Evolutionary conservation across 139 green algal species (phyloP).

Genomic region (Chlorella sp.): DNA sequence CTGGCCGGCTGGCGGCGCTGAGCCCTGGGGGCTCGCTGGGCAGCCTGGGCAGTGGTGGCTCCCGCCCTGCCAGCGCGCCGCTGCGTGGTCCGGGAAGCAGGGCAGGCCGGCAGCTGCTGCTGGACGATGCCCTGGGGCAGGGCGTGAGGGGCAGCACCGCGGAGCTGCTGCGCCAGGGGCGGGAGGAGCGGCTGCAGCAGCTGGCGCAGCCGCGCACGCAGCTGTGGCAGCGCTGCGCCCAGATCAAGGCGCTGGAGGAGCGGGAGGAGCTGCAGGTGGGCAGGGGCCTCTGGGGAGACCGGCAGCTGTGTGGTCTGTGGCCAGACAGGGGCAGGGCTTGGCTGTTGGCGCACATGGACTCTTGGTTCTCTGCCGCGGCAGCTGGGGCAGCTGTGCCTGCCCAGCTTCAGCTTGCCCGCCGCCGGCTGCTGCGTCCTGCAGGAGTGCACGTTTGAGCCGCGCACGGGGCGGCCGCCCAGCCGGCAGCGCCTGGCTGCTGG

Average conservation of each 20-base stretch:
- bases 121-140: not conserved
- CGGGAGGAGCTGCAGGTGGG: slow-evolving; percentile 33
- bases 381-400: no score
- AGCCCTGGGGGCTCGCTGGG: not conserved
- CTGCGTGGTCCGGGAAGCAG: not conserved
- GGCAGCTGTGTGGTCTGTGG: no score
- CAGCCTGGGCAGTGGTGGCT: not conserved
- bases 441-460: slow-evolving; percentile 47
- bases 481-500: not conserved
- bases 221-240: slow-evolving; percentile 44
- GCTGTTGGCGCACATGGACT: not conserved
- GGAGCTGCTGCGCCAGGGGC: slow-evolving; percentile 1
- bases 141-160: slow-evolving; percentile 1
- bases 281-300: no score
- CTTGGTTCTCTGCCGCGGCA: slow-evolving; percentile 10
- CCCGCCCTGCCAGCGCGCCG: not conserved
- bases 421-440: not conserved
- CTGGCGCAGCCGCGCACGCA: slow-evolving; percentile 38
- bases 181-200: slow-evolving; percentile 19
- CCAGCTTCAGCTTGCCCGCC: not conserved
- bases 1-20: not conserved
- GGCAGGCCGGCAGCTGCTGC: slow-evolving; percentile 2
- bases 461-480: slow-evolving; percentile 33
- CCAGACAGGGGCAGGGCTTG: no score
- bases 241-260: slow-evolving; percentile 28